Evolutionary conservation across 805 yeast genomes (phyloP), one percentile per base, ranked within the genome.

Genomic region (Maudiozyma turicensis): DNA sequence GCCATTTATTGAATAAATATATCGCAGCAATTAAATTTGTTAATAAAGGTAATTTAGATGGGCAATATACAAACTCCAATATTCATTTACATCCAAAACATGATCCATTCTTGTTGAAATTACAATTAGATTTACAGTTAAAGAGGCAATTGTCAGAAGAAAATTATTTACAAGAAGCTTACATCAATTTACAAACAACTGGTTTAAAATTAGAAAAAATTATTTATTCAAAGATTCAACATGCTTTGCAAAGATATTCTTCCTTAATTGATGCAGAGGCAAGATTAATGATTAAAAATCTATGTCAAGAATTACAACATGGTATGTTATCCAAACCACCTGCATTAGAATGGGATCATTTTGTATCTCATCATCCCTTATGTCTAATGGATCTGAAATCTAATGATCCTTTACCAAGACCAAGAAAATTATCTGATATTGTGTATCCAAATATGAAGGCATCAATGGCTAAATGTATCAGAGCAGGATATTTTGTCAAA

Each of bases 321-420:
- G 81, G 55, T 72, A 76, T 64, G 58, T 77, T 56, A 63, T 73
- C 57, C 13, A 81, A 80, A 56, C 83, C 80, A 45, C 73, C 79
- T n/a, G 75, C 73, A 40, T 67, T 76, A 52, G 90, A 83, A 63
- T 83, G 88, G 88, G 85, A 82, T 58, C 76, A 76, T 45, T 82
- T 81, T 52, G 78, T 83, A 46, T 68, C 70, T 43, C 65, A 67
- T 44, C 70, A 71, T 31, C 70, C 67, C 31, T 68, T 71, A 49
- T 70, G 77, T 46, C 50, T 76, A 33, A 55, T 67, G 48, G 57
- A 64, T 44, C 62, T 68, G 64, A 69, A 68, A 50, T 61, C 75
- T 5, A 65, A 59, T 28, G 67, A 66, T 40, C 67, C 70, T 6
- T 53, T 69, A n/a, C 76, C 75, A 32, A 63, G 64, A 43, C 65